phyloP scores from a whole-genome alignment of 257 asterid species.

The Anisodus tanguticus region DNA sequence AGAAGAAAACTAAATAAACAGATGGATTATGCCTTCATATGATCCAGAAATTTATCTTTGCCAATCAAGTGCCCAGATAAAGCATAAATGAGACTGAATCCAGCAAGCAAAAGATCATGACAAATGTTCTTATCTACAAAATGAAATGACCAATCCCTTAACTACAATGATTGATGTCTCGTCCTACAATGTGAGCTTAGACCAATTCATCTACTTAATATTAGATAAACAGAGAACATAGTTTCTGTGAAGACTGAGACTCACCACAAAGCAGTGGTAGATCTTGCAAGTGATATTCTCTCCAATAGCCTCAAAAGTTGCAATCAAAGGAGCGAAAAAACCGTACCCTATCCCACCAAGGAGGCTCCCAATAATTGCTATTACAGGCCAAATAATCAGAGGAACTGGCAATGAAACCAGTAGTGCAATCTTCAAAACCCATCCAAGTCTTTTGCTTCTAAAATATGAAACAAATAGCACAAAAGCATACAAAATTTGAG shows the following conservation, averaged over 20 bases:
- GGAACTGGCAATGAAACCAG: conserved; percentile 62
- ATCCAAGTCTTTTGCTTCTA: conserved; percentile 81
- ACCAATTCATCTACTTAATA: not conserved
- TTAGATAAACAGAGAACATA: not conserved
- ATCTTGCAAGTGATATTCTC: conserved; percentile 57
- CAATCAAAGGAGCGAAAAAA: conserved; percentile 69
- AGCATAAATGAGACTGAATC: not conserved
- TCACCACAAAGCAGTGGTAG: conserved; percentile 73
- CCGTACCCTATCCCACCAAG: conserved; percentile 82
- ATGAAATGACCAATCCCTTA: not conserved
- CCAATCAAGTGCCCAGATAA: not conserved
- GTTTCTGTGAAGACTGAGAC: conserved; percentile 29
- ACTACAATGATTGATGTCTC: not conserved
- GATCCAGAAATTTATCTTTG: not conserved
- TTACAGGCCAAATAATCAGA: conserved; percentile 66
- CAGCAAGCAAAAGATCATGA: not conserved
- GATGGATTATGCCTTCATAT: not conserved
- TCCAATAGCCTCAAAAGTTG: conserved; percentile 89
- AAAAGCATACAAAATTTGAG: not conserved
- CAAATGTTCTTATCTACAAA: not conserved
- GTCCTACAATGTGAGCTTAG: not conserved
- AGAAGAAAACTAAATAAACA: conserved; percentile 9
- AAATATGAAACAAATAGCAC: conserved; percentile 16
- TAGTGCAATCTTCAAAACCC: conserved; percentile 66
- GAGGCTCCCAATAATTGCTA: conserved; percentile 68